Conservation (phyloP, 768 basidiomycete genomes). For the Auriculariales sp. region DNA sequence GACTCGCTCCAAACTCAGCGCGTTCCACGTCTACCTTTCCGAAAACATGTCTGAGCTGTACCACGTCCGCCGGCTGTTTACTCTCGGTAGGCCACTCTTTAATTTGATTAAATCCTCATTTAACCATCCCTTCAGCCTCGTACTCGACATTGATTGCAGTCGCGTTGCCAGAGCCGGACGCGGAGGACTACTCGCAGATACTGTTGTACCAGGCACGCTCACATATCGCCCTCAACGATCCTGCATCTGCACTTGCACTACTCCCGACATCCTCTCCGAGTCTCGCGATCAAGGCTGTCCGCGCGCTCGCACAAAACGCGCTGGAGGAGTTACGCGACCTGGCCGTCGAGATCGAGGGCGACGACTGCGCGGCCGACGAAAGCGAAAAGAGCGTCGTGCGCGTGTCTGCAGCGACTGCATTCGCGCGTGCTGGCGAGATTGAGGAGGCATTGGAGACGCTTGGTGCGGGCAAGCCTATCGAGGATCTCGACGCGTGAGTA, state of each 20-base stretch:
- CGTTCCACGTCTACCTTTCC: not conserved
- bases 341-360: constrained; percentile 67
- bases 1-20: too few species aligned
- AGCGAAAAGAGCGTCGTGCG: constrained; percentile 60
- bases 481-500: constrained; percentile 79
- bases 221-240: constrained; percentile 51
- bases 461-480: constrained; percentile 45
- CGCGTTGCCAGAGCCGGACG: constrained; percentile 41
- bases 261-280: constrained; percentile 45
- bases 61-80: constrained; percentile 61
- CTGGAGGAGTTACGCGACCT: constrained; percentile 33
- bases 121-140: constrained; percentile 34
- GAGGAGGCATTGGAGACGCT: constrained; percentile 90
- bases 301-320: constrained; percentile 46
- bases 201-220: constrained; percentile 72
- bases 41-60: constrained; percentile 37
- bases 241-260: constrained; percentile 39
- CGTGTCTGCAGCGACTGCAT: constrained; percentile 77
- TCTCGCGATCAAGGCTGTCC: constrained; percentile 53
- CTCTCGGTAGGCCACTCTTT: constrained; percentile 35
- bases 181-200: constrained; percentile 47
- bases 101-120: not conserved
- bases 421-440: constrained; percentile 66
- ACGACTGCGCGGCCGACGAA: constrained; percentile 55
- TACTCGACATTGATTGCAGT: constrained; percentile 46